These are phyloP conservation scores for Boletellus deceptivus DNA, from an alignment of 1,284 basidiomycete species.

Conservation along the genomic window DNA sequence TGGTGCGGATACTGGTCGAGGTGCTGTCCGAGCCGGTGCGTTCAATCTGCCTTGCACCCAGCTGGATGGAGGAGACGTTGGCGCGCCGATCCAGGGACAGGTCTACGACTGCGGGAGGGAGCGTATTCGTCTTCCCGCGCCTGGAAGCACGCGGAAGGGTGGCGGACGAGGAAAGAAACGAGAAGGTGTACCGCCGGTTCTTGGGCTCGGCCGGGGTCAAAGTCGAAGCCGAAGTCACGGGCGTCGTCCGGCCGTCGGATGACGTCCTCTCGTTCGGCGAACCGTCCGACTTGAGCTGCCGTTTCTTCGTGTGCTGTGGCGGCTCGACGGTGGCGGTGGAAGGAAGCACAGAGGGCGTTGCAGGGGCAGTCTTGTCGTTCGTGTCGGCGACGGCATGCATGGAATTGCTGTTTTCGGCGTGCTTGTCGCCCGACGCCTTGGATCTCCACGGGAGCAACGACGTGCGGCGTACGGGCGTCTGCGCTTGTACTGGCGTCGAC, in stretches of 20 bases:
- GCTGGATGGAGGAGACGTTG: neutral
- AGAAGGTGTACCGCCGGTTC: slow-evolving; percentile 26
- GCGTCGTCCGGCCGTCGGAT: neutral
- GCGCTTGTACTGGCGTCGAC: neutral
- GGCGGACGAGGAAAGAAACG: slow-evolving; percentile 22
- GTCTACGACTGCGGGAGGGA: neutral
- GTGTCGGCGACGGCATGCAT: no score
- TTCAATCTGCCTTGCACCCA: neutral
- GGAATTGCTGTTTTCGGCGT: no score
- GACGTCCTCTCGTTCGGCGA: neutral
- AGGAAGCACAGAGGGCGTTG: neutral
- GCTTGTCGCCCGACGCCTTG: slow-evolving; percentile 3
- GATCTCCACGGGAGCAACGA: slow-evolving; percentile 27
- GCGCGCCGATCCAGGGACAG: neutral
- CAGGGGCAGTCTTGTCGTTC: no score
- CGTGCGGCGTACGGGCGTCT: slow-evolving; percentile 12
- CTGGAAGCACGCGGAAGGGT: slow-evolving; percentile 16
- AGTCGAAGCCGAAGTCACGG: neutral
- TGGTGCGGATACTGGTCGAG: slow-evolving; percentile 24
- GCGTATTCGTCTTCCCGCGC: slow-evolving; percentile 15
- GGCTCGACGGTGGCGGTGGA: neutral
- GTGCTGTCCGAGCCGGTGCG: slow-evolving; percentile 19
- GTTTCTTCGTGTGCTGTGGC: no score
- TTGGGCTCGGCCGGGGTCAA: slow-evolving; percentile 4
- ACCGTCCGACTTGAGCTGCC: neutral